These are phyloP conservation scores for Nicotiana sylvestris DNA, from an alignment of 257 asterid species.

Conservation along the genomic window DNA sequence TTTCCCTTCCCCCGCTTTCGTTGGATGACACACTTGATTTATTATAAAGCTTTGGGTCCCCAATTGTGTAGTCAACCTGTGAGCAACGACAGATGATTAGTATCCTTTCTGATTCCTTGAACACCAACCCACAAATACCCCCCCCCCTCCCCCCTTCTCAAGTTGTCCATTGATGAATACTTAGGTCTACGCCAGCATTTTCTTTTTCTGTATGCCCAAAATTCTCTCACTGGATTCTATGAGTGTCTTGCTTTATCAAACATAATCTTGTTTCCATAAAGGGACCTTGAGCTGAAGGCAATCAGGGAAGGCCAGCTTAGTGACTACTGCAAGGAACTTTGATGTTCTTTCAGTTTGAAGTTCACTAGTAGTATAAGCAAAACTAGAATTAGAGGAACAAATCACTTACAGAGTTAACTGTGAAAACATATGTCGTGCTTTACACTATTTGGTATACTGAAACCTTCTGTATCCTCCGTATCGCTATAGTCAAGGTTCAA, in stretches of 20 bases:
- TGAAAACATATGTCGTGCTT: neutral
- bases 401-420: neutral
- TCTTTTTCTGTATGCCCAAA: neutral
- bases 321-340: neutral
- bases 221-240: neutral
- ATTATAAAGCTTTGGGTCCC: neutral
- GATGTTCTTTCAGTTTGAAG: conserved; percentile 3
- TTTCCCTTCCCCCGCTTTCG: neutral
- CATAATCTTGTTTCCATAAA: neutral
- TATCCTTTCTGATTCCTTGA: neutral
- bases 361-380: neutral
- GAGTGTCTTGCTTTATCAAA: neutral
- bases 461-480: neutral
- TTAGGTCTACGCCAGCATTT: neutral
- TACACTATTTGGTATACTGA: neutral
- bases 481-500: neutral
- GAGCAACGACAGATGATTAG: neutral
- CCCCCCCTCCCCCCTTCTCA: neutral
- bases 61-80: neutral
- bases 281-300: neutral
- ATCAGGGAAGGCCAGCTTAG: neutral
- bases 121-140: neutral
- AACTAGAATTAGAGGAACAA: neutral
- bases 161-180: neutral
- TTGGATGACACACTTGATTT: neutral